phyloP scores from a whole-genome alignment of 805 yeast genomes.

The Metschnikowia lunata region DNA sequence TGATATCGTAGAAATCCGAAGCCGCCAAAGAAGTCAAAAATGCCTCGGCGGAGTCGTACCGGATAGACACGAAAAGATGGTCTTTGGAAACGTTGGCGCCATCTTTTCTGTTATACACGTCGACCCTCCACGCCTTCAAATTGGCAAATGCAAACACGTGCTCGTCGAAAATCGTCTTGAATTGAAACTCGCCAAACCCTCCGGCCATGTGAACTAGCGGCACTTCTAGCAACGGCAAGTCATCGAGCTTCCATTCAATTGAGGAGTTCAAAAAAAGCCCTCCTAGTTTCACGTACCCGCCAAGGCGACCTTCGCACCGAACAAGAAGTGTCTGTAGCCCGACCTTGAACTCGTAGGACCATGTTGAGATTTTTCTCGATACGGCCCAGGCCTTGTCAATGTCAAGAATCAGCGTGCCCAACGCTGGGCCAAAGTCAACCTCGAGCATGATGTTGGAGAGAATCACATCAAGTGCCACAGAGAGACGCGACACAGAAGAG shows the following conservation, averaged over 20 bases:
- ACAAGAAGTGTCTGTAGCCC: conserved; percentile 53
- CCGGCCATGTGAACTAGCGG: conserved; percentile 67
- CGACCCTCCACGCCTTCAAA: conserved; percentile 44
- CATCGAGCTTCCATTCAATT: conserved; percentile 60
- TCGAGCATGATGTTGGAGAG: conserved; percentile 49
- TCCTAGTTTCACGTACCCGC: conserved; percentile 56
- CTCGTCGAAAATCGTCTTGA: conserved; percentile 73
- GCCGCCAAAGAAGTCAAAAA: conserved; percentile 83
- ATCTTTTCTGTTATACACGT: conserved; percentile 66
- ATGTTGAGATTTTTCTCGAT: conserved; percentile 58
- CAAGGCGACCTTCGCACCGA: conserved; percentile 70
- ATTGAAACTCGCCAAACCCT: conserved; percentile 51
- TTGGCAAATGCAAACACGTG: conserved; percentile 74
- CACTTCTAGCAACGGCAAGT: conserved; percentile 41
- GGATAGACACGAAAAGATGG: conserved; percentile 49
- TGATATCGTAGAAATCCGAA: conserved; percentile 74
- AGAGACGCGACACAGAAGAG: conserved; percentile 44
- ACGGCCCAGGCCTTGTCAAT: conserved; percentile 65
- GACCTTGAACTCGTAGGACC: conserved; percentile 66
- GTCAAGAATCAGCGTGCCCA: conserved; percentile 59
- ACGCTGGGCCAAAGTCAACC: conserved; percentile 78
- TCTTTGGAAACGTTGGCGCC: conserved; percentile 49
- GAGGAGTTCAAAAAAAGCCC: conserved; percentile 57
- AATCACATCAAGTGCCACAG: conserved; percentile 65
- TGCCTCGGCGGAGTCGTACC: conserved; percentile 50